Evolutionary conservation across 441 rosid species (phyloP), one percentile per base, ranked within the genome.

Genomic region (Capsella rubella): DNA sequence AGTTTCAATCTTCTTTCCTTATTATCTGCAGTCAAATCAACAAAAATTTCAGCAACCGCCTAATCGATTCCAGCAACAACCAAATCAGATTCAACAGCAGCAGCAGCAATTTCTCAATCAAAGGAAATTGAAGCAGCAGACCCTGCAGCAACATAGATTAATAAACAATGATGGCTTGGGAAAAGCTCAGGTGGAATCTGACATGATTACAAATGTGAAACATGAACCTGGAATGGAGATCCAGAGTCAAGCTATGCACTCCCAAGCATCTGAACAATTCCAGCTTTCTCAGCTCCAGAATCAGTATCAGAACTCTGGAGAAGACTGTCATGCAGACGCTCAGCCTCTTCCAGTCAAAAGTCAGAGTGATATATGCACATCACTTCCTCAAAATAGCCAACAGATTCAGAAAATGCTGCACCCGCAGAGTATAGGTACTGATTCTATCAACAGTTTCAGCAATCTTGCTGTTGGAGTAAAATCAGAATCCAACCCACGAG

Each of bases 201-300:
- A 86, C 78, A 78, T 79, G 34, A 79, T 80, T 72, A 65, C 39
- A 34, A 92, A 87, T 64, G 85, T 86, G 64, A 90, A 92, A 90
- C 82, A 54, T 67, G 98, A 92, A 81, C 86, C 94, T 73, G 93
- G 85, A 57, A 68, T 81, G 69, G 95, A 87, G 80, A 89, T 73
- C 79, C 86, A 67, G 52, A 80, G 76, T 59, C 89, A 81, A 57
- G 72, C 78, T 64, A 52, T 85, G 73, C 87, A 80, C 65, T 80
- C 92, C 39, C 93, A 86, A 83, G 76, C 83, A 71, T 74, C 92
- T 57, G 92, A 86, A 52, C 88, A 75, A 58, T 65, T 82, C 72
- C 89, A 84, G 77, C 83, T 88, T 39, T 75, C 92, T 43, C 94
- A 88, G 72, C 60, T 85, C 74, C 96, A 87, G 80, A 87, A 81